Percentiles rank a stretch among this genome's conserved stretches.
phyloP scores from a whole-genome alignment of 2,329 filamentous ascomycete species.

The Trichoderma cornu-damae region DNA sequence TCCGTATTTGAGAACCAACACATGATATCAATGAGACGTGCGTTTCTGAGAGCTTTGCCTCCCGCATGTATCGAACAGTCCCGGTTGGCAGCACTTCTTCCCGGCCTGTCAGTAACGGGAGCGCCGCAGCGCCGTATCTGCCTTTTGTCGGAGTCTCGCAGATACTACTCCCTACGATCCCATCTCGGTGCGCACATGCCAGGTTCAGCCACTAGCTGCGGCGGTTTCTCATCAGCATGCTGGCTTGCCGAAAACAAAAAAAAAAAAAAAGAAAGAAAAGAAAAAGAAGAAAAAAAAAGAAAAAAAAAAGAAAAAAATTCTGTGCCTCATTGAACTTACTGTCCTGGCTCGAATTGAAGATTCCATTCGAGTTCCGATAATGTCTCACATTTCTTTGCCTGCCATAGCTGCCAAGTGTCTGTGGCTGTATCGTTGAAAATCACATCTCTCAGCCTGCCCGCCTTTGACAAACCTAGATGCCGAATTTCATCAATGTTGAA shows the following conservation, averaged over 20 bases:
- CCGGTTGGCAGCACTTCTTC: slow-evolving; percentile 39
- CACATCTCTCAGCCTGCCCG: slow-evolving; percentile 40
- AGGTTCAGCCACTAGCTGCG: slow-evolving; percentile 55
- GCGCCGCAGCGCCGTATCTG: slow-evolving; percentile 40
- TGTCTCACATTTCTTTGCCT: slow-evolving; percentile 30
- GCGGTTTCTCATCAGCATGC: background rate
- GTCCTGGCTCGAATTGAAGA: slow-evolving; percentile 42
- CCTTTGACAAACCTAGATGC: slow-evolving; percentile 32
- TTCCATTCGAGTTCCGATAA: slow-evolving; percentile 40
- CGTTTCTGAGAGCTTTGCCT: slow-evolving; percentile 43
- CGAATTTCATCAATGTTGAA: slow-evolving; percentile 43
- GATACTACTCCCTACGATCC: slow-evolving; percentile 44
- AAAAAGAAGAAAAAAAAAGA: no score
- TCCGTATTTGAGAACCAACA: slow-evolving; percentile 45
- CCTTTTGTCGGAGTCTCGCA: slow-evolving; percentile 43
- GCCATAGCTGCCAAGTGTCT: slow-evolving; percentile 35
- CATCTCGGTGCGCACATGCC: slow-evolving; percentile 51
- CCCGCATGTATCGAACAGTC: slow-evolving; percentile 41
- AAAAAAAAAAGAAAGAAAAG: no score
- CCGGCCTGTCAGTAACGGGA: slow-evolving; percentile 48
- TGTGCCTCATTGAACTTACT: slow-evolving; percentile 36
- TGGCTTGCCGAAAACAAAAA: no score
- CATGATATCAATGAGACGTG: slow-evolving; percentile 45
- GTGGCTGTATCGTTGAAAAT: slow-evolving; percentile 33
- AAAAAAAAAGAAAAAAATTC: no score